These are phyloP conservation scores for Aspergillus steynii DNA, from an alignment of 495 filamentous ascomycete species.

Conservation along the genomic window DNA sequence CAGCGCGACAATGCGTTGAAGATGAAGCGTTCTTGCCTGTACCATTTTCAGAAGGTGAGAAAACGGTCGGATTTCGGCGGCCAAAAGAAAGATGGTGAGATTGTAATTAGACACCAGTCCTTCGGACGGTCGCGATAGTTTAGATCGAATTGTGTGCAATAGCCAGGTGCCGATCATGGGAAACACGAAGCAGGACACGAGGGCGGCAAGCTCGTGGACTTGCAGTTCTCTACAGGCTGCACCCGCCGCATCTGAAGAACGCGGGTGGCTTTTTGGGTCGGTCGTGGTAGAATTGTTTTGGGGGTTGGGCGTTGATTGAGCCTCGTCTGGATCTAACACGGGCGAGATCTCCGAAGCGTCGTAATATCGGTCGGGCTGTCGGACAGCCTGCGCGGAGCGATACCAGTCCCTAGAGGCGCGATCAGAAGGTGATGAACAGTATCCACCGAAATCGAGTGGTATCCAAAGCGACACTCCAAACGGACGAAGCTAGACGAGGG, in stretches of 20 bases:
- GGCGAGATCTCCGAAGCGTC: conserved; percentile 42
- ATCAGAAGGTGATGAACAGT: conserved; percentile 3
- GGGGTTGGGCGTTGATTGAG: conserved; percentile 44
- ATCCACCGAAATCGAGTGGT: not conserved
- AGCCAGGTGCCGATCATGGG: conserved; percentile 78
- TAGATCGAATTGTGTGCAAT: conserved; percentile 70
- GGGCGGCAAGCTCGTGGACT: conserved; percentile 69
- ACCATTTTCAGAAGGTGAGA: conserved; percentile 80
- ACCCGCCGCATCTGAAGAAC: conserved; percentile 15
- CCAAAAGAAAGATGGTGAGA: conserved; percentile 89
- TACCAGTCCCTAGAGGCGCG: conserved; percentile 76
- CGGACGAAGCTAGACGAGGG: not conserved
- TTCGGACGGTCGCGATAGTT: conserved; percentile 80
- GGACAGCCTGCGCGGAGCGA: conserved; percentile 68
- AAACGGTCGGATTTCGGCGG: conserved; percentile 78
- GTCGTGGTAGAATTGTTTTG: conserved; percentile 26
- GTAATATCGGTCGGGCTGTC: conserved; percentile 42
- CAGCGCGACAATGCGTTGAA: conserved; percentile 71
- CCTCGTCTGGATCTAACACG: conserved; percentile 35
- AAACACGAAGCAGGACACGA: conserved; percentile 75
- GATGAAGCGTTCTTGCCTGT: conserved; percentile 73
- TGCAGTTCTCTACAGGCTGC: conserved; percentile 66
- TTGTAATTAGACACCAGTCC: conserved; percentile 89
- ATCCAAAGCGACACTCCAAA: too few relatives aligned
- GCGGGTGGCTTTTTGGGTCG: not conserved